These are phyloP conservation scores for Leccinellum albellum DNA, from an alignment of 768 basidiomycete species.

Conservation along the genomic window DNA sequence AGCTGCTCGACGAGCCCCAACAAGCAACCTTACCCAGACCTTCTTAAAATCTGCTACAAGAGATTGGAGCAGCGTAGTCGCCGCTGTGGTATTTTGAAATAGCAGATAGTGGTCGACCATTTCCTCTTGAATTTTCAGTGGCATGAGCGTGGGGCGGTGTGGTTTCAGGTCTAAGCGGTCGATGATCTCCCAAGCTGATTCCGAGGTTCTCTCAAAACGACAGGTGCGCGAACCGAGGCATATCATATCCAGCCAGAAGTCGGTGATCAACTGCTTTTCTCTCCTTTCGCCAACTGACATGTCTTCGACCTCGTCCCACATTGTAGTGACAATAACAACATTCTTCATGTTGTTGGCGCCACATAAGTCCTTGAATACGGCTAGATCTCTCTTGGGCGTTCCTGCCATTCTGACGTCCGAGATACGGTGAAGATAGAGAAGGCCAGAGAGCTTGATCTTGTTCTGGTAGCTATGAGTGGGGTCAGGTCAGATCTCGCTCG, in stretches of 20 bases:
- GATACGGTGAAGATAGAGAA: not conserved
- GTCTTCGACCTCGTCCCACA: conserved; percentile 13
- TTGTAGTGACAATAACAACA: conserved; percentile 16
- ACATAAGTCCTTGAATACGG: not conserved
- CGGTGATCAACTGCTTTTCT: conserved; percentile 2
- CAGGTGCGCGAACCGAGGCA: conserved; percentile 5
- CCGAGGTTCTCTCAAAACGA: conserved; percentile 9
- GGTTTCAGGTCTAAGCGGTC: not conserved
- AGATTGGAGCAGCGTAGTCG: conserved; percentile 9
- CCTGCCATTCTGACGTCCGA: not conserved
- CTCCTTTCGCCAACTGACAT: not conserved
- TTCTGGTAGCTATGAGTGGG: not conserved
- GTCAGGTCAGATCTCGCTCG: too few species aligned
- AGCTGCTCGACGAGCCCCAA: not conserved
- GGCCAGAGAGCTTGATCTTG: not conserved
- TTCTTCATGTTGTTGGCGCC: conserved; percentile 6
- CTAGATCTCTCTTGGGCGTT: too few species aligned
- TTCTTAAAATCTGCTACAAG: conserved; percentile 6
- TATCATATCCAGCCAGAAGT: conserved; percentile 15
- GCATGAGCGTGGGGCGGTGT: not conserved
- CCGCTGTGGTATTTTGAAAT: conserved; percentile 12
- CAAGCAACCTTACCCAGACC: conserved; percentile 3
- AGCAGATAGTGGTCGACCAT: conserved; percentile 12
- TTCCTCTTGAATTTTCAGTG: conserved; percentile 15
- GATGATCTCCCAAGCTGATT: conserved; percentile 15